Conservation (phyloP, 164 flowering plant species). For the Kalanchoe fedtschenkoi region DNA sequence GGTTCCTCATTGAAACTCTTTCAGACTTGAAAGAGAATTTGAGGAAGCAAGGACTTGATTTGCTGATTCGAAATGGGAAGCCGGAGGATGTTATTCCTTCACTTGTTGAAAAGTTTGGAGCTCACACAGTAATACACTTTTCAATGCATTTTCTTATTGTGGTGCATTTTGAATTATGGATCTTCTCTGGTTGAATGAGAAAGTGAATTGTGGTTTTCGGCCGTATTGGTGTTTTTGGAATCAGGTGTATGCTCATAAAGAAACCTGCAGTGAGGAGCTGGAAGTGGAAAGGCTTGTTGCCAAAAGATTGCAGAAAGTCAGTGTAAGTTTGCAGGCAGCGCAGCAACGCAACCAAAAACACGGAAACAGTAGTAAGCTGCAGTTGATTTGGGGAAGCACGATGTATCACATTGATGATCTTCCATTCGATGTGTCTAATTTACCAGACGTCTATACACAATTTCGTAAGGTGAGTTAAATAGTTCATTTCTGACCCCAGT, state of each 20-base stretch:
- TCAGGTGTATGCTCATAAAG: constrained; percentile 91
- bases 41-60: constrained; percentile 55
- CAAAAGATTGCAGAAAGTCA: constrained; percentile 25
- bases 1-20: constrained; percentile 68
- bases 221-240: constrained; percentile 1
- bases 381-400: constrained; percentile 79
- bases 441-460: constrained; percentile 87
- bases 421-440: constrained; percentile 39
- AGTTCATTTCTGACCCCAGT: neutral
- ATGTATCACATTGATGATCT: constrained; percentile 89
- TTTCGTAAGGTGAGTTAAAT: constrained; percentile 62
- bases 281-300: constrained; percentile 46
- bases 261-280: constrained; percentile 91
- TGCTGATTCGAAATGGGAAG: constrained; percentile 69
- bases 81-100: constrained; percentile 78
- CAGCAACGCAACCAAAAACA: constrained; percentile 11
- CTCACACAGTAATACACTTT: constrained; percentile 53
- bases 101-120: constrained; percentile 58
- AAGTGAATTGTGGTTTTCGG: neutral
- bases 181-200: neutral
- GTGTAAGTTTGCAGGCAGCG: constrained; percentile 10
- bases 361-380: constrained; percentile 28
- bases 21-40: constrained; percentile 70
- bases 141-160: neutral
- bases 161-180: neutral